Evolutionary conservation across 179 eudicot genomes (phyloP).

Genomic region (Corrigiola litoralis): DNA sequence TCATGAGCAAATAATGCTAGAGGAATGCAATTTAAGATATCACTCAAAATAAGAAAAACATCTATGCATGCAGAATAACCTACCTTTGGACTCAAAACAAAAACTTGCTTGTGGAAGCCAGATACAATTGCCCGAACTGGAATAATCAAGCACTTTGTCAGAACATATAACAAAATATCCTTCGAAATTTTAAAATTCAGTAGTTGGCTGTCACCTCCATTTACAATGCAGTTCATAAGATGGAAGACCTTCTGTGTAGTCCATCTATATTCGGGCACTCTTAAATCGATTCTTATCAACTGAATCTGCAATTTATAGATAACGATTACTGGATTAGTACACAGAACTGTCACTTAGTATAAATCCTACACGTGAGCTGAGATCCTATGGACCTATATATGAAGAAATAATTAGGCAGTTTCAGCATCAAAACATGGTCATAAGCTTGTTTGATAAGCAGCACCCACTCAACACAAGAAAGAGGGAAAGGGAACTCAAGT

Average conservation of each 20-base stretch:
- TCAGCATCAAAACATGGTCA: no score
- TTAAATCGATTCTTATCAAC: constrained; percentile 68
- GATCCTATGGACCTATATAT: no score
- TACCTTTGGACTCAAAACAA: constrained; percentile 64
- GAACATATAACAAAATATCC: constrained; percentile 1
- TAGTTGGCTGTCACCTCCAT: constrained; percentile 57
- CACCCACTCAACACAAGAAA: no score
- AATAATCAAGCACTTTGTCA: constrained; percentile 15
- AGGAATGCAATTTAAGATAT: background rate
- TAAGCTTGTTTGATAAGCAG: no score
- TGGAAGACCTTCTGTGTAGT: constrained; percentile 91
- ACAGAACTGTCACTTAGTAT: background rate
- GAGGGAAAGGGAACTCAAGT: no score
- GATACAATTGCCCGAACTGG: constrained; percentile 70
- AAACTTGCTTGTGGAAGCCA: constrained; percentile 60
- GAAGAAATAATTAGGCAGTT: no score
- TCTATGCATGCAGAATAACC: background rate
- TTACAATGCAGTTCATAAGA: constrained; percentile 90
- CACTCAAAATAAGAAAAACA: background rate
- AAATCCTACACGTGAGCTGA: background rate
- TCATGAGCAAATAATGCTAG: no score
- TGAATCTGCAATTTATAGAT: constrained; percentile 63
- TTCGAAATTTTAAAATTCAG: background rate
- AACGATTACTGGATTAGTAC: no score
- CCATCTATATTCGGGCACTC: constrained; percentile 94